A percentile compares a stretch with the other conserved stretches of the same genome.
Conservation (phyloP, 208 protist genomes). For the Dictyostelium gargantuum region DNA sequence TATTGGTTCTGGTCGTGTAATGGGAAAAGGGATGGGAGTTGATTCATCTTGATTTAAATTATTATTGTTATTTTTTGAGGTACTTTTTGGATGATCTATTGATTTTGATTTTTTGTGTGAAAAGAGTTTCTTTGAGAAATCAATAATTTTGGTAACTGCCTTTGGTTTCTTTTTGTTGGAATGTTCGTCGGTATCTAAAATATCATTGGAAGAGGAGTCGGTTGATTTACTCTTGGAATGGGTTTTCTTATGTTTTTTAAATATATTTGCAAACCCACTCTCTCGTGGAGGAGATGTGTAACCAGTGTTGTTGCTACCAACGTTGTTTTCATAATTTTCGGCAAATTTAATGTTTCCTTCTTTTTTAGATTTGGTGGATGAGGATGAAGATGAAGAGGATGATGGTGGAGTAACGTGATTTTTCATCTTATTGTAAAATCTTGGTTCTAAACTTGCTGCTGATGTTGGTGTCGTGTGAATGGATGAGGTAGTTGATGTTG, state of each 20-base stretch:
- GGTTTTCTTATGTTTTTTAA: slow-evolving; percentile 1
- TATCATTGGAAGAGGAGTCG: not conserved
- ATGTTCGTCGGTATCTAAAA: no score
- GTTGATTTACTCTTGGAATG: not conserved
- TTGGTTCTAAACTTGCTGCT: not conserved
- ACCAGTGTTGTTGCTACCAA: not conserved
- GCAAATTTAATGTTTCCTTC: not conserved
- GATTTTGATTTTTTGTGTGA: not conserved
- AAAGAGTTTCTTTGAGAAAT: not conserved
- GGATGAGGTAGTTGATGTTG: not conserved
- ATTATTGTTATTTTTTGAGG: not conserved
- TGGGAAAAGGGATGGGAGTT: not conserved
- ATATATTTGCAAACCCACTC: not conserved
- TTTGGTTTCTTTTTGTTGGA: not conserved
- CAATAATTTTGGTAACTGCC: not conserved
- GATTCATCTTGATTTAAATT: not conserved
- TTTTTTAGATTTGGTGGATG: not conserved
- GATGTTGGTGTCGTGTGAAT: not conserved
- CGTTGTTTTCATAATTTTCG: not conserved
- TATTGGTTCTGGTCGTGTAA: not conserved
- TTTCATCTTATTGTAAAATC: not conserved
- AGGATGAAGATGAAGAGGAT: no score
- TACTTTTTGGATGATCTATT: not conserved
- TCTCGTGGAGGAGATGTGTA: not conserved
- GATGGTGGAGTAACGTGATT: not conserved